Evolutionary conservation across 768 basidiomycete species (phyloP).

Genomic region (Suillus decipiens): DNA sequence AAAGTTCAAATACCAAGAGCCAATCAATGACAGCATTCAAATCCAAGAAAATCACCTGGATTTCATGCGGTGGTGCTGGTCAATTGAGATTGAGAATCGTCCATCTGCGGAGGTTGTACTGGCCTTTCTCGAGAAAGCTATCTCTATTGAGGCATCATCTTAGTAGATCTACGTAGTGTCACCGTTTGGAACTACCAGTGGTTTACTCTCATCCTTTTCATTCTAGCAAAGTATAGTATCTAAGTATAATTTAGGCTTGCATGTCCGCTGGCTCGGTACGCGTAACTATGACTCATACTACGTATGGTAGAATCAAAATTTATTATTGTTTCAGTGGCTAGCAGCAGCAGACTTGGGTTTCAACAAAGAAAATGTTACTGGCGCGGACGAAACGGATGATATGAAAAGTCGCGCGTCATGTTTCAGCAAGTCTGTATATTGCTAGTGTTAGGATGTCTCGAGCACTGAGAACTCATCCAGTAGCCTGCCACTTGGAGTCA

Average conservation of each 20-base stretch:
- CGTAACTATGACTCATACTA: not conserved
- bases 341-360: too few relatives aligned
- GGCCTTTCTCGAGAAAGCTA: slow-evolving; percentile 4
- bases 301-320: too few relatives aligned
- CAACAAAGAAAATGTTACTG: too few relatives aligned
- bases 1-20: slow-evolving; percentile 19
- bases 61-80: slow-evolving; percentile 45
- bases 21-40: slow-evolving; percentile 29
- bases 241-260: not conserved
- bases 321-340: not conserved
- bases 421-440: too few relatives aligned
- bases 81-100: slow-evolving; percentile 14
- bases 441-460: too few relatives aligned
- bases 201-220: not conserved
- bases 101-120: slow-evolving; percentile 8
- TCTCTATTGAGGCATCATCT: not conserved
- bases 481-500: too few relatives aligned
- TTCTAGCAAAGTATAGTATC: not conserved
- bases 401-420: too few relatives aligned
- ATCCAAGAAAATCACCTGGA: slow-evolving; percentile 45
- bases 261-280: not conserved
- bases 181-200: not conserved
- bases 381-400: too few relatives aligned
- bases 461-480: too few relatives aligned
- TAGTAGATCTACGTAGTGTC: not conserved